These are phyloP conservation scores for Quercus bicolor DNA, from an alignment of 306 rosid genomes.

Conservation along the genomic window DNA sequence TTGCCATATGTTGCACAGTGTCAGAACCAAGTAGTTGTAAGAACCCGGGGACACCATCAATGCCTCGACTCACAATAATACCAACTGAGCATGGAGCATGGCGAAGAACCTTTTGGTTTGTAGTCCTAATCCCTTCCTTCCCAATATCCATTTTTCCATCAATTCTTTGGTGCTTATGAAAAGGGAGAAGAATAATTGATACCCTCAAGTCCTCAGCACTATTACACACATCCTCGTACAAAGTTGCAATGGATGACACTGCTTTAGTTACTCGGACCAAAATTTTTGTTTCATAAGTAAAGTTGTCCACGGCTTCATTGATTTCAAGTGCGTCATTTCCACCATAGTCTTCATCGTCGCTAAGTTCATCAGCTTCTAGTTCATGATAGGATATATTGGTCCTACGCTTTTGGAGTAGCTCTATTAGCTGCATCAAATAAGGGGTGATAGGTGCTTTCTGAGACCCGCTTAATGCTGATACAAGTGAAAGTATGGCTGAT, in stretches of 20 bases:
- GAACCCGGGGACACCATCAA: slow-evolving; percentile 46
- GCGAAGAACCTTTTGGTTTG: slow-evolving; percentile 85
- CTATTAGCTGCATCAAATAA: slow-evolving; percentile 67
- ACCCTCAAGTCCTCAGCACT: slow-evolving; percentile 70
- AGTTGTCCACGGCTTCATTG: slow-evolving; percentile 58
- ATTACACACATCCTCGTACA: slow-evolving; percentile 80
- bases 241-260: slow-evolving; percentile 45
- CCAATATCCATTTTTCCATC: slow-evolving; percentile 90
- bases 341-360: slow-evolving; percentile 75
- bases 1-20: slow-evolving; percentile 53
- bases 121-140: slow-evolving; percentile 67
- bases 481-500: slow-evolving; percentile 47
- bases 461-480: slow-evolving; percentile 53
- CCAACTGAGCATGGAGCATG: slow-evolving; percentile 86
- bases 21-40: slow-evolving; percentile 46
- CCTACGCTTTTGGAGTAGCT: slow-evolving; percentile 58
- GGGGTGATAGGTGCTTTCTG: slow-evolving; percentile 41
- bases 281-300: slow-evolving; percentile 52
- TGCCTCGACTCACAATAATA: slow-evolving; percentile 57
- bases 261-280: slow-evolving; percentile 50
- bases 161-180: slow-evolving; percentile 83
- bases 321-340: slow-evolving; percentile 79
- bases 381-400: slow-evolving; percentile 68
- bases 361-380: slow-evolving; percentile 56
- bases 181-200: slow-evolving; percentile 59